These are phyloP conservation scores for Hypoxylon fragiforme DNA, from an alignment of 495 filamentous ascomycete genomes.

Conservation along the genomic window DNA sequence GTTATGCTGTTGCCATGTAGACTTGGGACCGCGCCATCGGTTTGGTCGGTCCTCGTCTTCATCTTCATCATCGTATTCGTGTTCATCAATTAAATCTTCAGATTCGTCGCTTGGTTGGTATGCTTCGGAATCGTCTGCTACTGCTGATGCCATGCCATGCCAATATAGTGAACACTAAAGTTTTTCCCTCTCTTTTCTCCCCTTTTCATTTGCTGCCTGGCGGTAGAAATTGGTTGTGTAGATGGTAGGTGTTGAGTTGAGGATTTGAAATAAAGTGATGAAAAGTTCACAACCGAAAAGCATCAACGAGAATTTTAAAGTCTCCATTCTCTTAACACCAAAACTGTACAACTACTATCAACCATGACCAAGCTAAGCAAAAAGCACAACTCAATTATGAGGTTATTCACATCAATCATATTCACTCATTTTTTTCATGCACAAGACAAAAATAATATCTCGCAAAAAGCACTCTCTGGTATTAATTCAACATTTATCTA, in stretches of 20 bases:
- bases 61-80: constrained; percentile 15
- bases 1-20: constrained; percentile 65
- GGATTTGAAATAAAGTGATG: neutral
- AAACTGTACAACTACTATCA: too few relatives aligned
- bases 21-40: constrained; percentile 56
- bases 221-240: neutral
- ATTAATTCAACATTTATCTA: constrained; percentile 34
- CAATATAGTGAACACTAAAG: too few relatives aligned
- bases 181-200: too few relatives aligned
- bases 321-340: too few relatives aligned
- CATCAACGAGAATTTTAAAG: neutral
- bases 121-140: constrained; percentile 23
- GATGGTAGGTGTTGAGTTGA: neutral
- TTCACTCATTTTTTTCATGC: neutral
- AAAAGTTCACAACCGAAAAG: neutral
- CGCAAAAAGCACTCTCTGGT: constrained; percentile 19
- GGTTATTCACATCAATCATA: constrained; percentile 3
- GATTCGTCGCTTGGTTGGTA: constrained; percentile 22
- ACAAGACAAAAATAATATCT: neutral
- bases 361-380: too few relatives aligned
- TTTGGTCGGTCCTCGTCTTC: constrained; percentile 50
- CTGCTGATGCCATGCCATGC: constrained; percentile 21
- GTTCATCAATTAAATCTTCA: constrained; percentile 26
- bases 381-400: neutral
- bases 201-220: too few relatives aligned